Conservation (phyloP, 768 basidiomycete genomes). For the Suillus bovinus region DNA sequence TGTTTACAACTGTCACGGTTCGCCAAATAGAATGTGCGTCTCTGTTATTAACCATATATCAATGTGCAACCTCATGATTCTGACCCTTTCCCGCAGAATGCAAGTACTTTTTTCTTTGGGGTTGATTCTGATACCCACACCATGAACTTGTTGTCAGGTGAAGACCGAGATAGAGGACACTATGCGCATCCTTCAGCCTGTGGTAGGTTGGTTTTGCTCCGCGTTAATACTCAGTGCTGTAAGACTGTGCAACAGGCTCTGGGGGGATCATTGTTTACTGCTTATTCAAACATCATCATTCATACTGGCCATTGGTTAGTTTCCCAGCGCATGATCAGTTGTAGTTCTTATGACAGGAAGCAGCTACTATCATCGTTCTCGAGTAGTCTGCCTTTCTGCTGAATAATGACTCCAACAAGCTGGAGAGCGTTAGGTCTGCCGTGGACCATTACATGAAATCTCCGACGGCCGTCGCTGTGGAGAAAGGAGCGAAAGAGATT, state of each 20-base stretch:
- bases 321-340: background rate
- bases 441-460: too few relatives aligned
- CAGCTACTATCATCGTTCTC: too few relatives aligned
- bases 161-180: rapidly evolving
- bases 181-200: background rate
- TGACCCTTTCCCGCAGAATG: background rate
- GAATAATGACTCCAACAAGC: too few relatives aligned
- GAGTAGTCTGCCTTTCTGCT: too few relatives aligned
- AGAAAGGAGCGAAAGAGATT: too few relatives aligned
- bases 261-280: background rate
- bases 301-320: background rate
- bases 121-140: background rate
- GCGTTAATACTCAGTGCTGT: background rate
- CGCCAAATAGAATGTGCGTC: background rate
- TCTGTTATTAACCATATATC: background rate
- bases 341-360: too few relatives aligned
- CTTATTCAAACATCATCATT: background rate
- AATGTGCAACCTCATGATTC: background rate
- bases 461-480: too few relatives aligned
- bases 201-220: background rate
- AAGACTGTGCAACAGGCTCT: background rate
- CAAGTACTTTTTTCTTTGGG: background rate
- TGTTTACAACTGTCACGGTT: background rate
- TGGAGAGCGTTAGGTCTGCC: too few relatives aligned
- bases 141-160: background rate